Base-by-base conservation (phyloP, 257 asterid genomes). In the Nicotiana tabacum region DNA sequence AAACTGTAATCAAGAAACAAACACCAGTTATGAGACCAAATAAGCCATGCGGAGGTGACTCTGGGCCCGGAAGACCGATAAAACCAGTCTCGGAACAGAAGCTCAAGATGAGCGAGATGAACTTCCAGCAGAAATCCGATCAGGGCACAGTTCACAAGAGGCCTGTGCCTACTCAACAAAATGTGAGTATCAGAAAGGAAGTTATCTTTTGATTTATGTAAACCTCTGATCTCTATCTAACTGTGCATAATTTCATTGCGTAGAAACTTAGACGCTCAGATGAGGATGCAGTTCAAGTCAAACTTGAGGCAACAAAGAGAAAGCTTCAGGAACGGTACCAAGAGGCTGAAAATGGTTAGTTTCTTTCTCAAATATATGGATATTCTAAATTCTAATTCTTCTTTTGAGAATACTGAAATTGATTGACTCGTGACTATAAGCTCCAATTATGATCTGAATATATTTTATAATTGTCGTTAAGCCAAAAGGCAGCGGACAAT, bases 271-370 rank as follows among this genome's bases (percentile, higher is more conserved):
- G 87, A 83, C 82, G 9, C 57, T 84, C 89, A 56, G 91, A 88
- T 9, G 98, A 88, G 80, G 83, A 84, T 27, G 88, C 90, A 2
- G 92, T 87, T 83, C 84, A 84, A 78, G 86, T 83, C 79, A 92
- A 89, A 62, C 77, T 95, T 16, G 99, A 95, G 89, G 92, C 90
- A 15, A 91, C 99, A 13, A 94, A 95, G 78, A 92, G 99, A 92
- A 95, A 95, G 87, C 97, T 95, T 39, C 99, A 95, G 9, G 97
- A 95, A 81, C 95, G 98, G 13, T 94, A 94, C 84, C 98, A 89
- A 85, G 98, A 92, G 90, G 99, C 91, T 58, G 95, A 92, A 84
- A 94, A 95, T 17, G 98, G 99, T 94, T 83, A 66, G 97, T 89
- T 83, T 33, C 17, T 17, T 11, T 2, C 57, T 79, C n/a, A 35